Evolutionary conservation across 495 filamentous ascomycete genomes (phyloP).

Genomic region (Margaritispora aquatica): DNA sequence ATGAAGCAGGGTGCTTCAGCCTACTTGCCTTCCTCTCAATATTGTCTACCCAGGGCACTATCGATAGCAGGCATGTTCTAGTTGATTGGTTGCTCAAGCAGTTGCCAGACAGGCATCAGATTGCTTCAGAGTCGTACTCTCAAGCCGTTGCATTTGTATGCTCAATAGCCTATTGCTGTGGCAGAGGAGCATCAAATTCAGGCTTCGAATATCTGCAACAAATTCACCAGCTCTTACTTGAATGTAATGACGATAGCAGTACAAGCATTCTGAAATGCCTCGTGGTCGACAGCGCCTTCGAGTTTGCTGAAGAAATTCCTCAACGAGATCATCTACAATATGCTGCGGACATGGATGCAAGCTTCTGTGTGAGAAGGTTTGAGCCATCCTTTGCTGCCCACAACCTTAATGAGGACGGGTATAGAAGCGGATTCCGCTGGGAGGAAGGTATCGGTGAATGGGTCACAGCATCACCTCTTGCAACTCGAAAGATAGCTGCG

Average conservation of each 20-base stretch:
- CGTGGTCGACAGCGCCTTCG: conserved; percentile 21
- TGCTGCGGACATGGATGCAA: conserved; percentile 12
- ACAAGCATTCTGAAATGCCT: conserved; percentile 6
- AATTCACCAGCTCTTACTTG: conserved; percentile 21
- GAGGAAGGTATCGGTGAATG: conserved; percentile 51
- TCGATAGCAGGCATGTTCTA: not conserved
- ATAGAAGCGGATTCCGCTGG: conserved; percentile 33
- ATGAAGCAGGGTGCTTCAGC: not conserved
- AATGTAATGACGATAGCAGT: not conserved
- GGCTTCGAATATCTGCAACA: conserved; percentile 30
- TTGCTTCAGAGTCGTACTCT: conserved; percentile 1
- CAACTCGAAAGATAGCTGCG: not conserved
- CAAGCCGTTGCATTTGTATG: conserved; percentile 28
- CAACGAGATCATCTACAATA: conserved; percentile 19
- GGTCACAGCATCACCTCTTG: conserved; percentile 34
- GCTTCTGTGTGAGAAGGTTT: conserved; percentile 1
- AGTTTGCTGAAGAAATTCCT: conserved; percentile 17
- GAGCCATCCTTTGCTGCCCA: not conserved
- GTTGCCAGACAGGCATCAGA: not conserved
- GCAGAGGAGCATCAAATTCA: conserved; percentile 25
- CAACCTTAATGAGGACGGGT: not conserved
- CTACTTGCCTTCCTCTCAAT: conserved; percentile 5
- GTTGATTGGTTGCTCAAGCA: not conserved
- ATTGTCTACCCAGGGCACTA: not conserved
- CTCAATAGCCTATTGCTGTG: conserved; percentile 30